phyloP scores from a whole-genome alignment of 2,329 filamentous ascomycete species.

The Alternaria sp. region DNA sequence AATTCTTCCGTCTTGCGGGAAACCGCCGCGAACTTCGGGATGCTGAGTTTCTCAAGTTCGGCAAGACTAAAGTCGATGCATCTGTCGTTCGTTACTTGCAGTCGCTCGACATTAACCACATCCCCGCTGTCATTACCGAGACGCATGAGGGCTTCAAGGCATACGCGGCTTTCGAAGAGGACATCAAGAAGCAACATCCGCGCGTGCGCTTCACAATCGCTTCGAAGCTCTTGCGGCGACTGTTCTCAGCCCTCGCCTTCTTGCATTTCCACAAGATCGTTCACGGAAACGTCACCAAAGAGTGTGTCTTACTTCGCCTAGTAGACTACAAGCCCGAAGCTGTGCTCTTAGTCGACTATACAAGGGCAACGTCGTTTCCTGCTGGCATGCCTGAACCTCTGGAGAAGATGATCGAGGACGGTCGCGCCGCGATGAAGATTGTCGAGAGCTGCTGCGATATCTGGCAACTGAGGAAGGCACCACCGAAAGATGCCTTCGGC shows the following conservation, averaged over 20 bases:
- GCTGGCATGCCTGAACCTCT: slow-evolving; percentile 4
- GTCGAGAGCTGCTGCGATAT: slow-evolving; percentile 26
- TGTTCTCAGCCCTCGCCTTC: slow-evolving; percentile 23
- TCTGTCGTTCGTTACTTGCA: slow-evolving; percentile 22
- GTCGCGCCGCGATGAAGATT: slow-evolving; percentile 15
- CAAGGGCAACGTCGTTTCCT: background rate
- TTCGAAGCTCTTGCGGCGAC: slow-evolving; percentile 14
- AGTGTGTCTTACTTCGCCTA: slow-evolving; percentile 19
- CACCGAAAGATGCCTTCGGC: background rate
- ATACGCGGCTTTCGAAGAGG: slow-evolving; percentile 7
- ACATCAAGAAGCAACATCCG: slow-evolving; percentile 15
- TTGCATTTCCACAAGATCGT: slow-evolving; percentile 22
- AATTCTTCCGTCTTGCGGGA: slow-evolving; percentile 8
- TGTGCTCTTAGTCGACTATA: slow-evolving; percentile 25
- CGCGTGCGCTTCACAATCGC: slow-evolving; percentile 20
- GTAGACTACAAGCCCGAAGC: background rate
- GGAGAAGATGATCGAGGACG: slow-evolving; percentile 16
- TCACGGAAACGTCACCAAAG: slow-evolving; percentile 12
- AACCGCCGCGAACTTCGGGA: slow-evolving; percentile 6
- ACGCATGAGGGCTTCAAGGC: slow-evolving; percentile 17
- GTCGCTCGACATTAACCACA: slow-evolving; percentile 4
- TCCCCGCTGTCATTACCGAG: slow-evolving; percentile 22
- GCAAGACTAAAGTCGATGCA: slow-evolving; percentile 9
- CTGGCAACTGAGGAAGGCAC: slow-evolving; percentile 22
- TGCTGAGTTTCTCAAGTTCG: slow-evolving; percentile 18